Conservation (phyloP, 305 asterid genomes). For the Plantago lanceolata region DNA sequence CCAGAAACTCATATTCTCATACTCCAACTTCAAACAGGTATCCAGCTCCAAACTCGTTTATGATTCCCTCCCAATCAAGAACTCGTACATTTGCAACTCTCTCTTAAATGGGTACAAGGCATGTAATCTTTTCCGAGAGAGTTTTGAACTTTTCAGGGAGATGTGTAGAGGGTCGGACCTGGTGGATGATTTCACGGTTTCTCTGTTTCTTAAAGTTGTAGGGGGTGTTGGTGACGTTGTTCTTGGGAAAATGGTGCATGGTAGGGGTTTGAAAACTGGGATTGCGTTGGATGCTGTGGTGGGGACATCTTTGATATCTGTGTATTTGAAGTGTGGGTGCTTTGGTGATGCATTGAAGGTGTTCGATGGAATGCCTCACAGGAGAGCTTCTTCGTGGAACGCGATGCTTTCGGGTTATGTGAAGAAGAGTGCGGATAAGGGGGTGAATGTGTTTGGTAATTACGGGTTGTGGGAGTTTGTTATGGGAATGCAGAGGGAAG, state of each 20-base stretch:
- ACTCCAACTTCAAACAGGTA: conserved; percentile 37
- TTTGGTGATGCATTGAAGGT: conserved; percentile 38
- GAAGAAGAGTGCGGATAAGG: conserved; percentile 20
- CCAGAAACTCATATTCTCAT: conserved; percentile 55
- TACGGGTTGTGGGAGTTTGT: conserved; percentile 39
- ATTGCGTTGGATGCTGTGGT: conserved; percentile 47
- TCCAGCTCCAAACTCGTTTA: conserved; percentile 37
- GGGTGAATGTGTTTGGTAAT: conserved; percentile 10
- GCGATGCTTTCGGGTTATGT: conserved; percentile 45
- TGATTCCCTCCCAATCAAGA: conserved; percentile 39
- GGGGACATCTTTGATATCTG: conserved; percentile 53
- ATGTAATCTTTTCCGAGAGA: conserved; percentile 28
- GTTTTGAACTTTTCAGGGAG: conserved; percentile 46
- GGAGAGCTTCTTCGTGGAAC: conserved; percentile 57
- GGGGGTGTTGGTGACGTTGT: conserved; percentile 41
- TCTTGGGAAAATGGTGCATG: conserved; percentile 45
- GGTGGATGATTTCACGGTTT: conserved; percentile 60
- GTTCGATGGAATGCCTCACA: conserved; percentile 61
- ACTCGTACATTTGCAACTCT: conserved; percentile 47
- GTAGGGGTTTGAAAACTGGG: conserved; percentile 41
- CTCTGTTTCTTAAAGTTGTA: conserved; percentile 40
- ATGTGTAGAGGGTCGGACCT: conserved; percentile 34
- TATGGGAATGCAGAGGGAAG: conserved; percentile 48
- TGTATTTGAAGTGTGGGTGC: conserved; percentile 47
- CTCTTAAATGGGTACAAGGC: conserved; percentile 56